Percentiles rank a stretch among this genome's conserved stretches.
phyloP scores from a whole-genome alignment of 75 land plant species.

The Chamaecyparis obtusa region DNA sequence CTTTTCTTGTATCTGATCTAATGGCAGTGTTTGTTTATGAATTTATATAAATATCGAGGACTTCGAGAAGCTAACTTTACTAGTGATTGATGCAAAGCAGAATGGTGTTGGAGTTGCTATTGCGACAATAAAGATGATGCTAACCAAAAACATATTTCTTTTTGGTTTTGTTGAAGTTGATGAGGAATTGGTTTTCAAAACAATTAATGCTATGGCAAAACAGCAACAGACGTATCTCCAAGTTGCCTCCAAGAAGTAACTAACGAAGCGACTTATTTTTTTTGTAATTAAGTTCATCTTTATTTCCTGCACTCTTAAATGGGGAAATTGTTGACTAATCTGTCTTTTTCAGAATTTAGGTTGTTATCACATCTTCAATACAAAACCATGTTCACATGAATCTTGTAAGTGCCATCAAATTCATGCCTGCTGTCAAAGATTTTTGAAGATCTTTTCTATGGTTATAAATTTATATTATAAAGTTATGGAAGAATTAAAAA shows the following conservation, averaged over 20 bases:
- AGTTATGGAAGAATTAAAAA: neutral
- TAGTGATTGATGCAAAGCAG: constrained; percentile 39
- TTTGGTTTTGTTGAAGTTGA: constrained; percentile 51
- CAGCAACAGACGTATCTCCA: constrained; percentile 28
- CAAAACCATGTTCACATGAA: constrained; percentile 37
- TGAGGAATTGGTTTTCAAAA: constrained; percentile 25
- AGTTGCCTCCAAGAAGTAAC: constrained; percentile 45
- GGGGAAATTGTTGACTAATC: neutral
- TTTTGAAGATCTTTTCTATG: neutral
- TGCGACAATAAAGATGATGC: constrained; percentile 45
- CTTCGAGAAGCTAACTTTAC: constrained; percentile 28
- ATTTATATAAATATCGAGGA: constrained; percentile 26
- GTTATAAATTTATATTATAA: neutral
- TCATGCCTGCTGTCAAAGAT: neutral
- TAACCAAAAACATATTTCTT: constrained; percentile 45
- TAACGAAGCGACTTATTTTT: neutral
- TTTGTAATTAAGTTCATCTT: neutral
- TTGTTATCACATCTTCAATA: constrained; percentile 21
- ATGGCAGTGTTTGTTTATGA: neutral
- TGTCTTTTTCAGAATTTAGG: constrained; percentile 9
- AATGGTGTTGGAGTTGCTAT: constrained; percentile 32
- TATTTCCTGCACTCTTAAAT: neutral
- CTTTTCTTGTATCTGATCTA: neutral
- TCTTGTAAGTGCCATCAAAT: constrained; percentile 29
- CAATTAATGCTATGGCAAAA: constrained; percentile 31